A percentile compares a stretch with the other conserved stretches of the same genome.
These are phyloP conservation scores for Phytopythium kandeliae DNA, from an alignment of 352 stramenopile species.

Conservation along the genomic window DNA sequence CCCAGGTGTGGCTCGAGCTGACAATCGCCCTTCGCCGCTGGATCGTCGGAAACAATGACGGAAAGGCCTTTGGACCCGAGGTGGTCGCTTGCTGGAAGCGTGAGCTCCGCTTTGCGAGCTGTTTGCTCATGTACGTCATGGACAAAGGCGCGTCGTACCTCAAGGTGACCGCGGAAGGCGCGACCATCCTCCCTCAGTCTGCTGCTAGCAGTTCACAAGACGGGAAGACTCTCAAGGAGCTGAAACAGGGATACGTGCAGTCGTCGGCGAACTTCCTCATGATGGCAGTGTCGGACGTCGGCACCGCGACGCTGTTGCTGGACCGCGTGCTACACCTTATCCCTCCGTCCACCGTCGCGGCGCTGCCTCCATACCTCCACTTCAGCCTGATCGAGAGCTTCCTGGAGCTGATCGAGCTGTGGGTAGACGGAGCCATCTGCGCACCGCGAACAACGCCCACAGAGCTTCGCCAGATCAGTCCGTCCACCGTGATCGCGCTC, in stretches of 20 bases:
- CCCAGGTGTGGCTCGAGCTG: conserved; percentile 79
- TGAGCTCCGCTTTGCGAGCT: conserved; percentile 75
- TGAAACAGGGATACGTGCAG: conserved; percentile 66
- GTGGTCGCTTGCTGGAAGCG: conserved; percentile 84
- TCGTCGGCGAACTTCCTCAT: conserved; percentile 68
- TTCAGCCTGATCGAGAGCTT: conserved; percentile 72
- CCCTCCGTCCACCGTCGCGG: conserved; percentile 58
- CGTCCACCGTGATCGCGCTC: conserved; percentile 75
- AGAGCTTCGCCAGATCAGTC: conserved; percentile 63
- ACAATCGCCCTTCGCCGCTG: conserved; percentile 75
- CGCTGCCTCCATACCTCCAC: conserved; percentile 56
- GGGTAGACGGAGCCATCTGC: conserved; percentile 77
- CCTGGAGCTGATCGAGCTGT: conserved; percentile 68
- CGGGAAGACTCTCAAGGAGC: conserved; percentile 44
- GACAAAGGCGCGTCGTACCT: conserved; percentile 67
- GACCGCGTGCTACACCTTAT: conserved; percentile 81
- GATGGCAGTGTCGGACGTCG: conserved; percentile 44
- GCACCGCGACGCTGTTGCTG: conserved; percentile 65
- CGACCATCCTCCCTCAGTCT: conserved; percentile 37
- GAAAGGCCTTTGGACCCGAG: conserved; percentile 53
- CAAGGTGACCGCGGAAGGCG: conserved; percentile 59
- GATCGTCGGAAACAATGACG: conserved; percentile 58
- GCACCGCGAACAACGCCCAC: conserved; percentile 46
- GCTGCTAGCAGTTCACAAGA: conserved; percentile 1
- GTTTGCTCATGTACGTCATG: conserved; percentile 75